Conservation (phyloP, 495 filamentous ascomycete genomes). For the Penicillium lagena region DNA sequence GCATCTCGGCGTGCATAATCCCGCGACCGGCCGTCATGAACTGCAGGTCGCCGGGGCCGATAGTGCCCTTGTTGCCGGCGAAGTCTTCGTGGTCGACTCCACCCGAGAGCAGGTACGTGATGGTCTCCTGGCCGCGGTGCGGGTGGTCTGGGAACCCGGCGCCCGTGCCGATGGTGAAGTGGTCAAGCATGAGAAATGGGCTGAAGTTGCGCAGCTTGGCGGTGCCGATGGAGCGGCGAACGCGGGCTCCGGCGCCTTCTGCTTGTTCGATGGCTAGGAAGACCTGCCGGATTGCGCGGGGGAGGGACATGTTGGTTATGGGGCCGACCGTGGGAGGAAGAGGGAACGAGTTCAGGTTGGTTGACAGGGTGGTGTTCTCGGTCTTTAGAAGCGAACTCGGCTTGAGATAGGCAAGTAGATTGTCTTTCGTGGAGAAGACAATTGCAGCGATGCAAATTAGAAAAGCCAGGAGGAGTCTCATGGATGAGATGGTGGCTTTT, state of each 20-base stretch:
- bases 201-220: constrained; percentile 77
- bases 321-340: constrained; percentile 10
- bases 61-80: constrained; percentile 79
- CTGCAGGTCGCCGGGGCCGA: constrained; percentile 79
- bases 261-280: constrained; percentile 82
- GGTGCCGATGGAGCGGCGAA: constrained; percentile 84
- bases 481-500: constrained; percentile 23
- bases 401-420: constrained; percentile 10
- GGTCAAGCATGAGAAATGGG: constrained; percentile 96
- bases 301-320: constrained; percentile 53
- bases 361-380: constrained; percentile 1
- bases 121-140: constrained; percentile 73
- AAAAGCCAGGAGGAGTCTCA: constrained; percentile 38
- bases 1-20: constrained; percentile 98
- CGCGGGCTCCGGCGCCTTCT: constrained; percentile 84
- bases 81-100: constrained; percentile 96
- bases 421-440: constrained; percentile 18
- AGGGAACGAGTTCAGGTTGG: constrained; percentile 1
- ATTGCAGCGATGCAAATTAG: constrained; percentile 40
- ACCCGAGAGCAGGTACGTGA: constrained; percentile 83
- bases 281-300: constrained; percentile 70
- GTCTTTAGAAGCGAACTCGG: constrained; percentile 8
- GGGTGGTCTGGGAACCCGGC: constrained; percentile 89
- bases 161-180: constrained; percentile 74
- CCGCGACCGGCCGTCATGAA: constrained; percentile 96